Conservation (phyloP, 192 early-diverging fungal genomes). For the Backusella tuberculispora region DNA sequence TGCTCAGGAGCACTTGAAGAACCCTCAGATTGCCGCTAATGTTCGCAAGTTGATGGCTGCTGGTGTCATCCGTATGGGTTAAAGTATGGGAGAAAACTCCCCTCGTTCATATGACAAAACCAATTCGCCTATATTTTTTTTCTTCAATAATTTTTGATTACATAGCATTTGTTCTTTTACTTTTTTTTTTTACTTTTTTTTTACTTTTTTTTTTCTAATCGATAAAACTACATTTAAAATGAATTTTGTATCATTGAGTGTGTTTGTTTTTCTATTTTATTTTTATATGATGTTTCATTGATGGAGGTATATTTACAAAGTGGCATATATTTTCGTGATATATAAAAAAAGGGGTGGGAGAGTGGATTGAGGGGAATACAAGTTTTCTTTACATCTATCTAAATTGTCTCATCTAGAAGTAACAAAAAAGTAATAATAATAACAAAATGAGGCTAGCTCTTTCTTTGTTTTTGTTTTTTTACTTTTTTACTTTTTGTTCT, state of each 20-base stretch:
- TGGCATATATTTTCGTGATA: neutral
- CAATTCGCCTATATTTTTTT: neutral
- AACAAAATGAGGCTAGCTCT: too few species aligned
- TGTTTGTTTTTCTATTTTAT: neutral
- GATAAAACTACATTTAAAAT: neutral
- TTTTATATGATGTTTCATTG: neutral
- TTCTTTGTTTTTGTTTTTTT: too few species aligned
- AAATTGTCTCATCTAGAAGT: neutral
- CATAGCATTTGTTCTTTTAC: neutral
- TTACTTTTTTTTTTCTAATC: neutral
- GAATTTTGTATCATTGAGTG: neutral
- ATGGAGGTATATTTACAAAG: neutral
- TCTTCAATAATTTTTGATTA: neutral
- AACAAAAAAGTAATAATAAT: neutral
- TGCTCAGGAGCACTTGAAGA: constrained; percentile 94
- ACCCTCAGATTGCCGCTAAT: constrained; percentile 91
- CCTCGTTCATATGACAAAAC: neutral
- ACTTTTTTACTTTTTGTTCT: constrained; percentile 9
- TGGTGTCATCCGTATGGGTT: constrained; percentile 79
- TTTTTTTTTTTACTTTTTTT: too few species aligned
- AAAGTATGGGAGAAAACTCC: constrained; percentile 26
- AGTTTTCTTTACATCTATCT: neutral
- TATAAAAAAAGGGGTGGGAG: neutral
- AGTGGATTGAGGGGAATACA: neutral
- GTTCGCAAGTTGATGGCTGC: constrained; percentile 92